Conservation (phyloP, 305 asterid species). For the Rubia balearica region DNA sequence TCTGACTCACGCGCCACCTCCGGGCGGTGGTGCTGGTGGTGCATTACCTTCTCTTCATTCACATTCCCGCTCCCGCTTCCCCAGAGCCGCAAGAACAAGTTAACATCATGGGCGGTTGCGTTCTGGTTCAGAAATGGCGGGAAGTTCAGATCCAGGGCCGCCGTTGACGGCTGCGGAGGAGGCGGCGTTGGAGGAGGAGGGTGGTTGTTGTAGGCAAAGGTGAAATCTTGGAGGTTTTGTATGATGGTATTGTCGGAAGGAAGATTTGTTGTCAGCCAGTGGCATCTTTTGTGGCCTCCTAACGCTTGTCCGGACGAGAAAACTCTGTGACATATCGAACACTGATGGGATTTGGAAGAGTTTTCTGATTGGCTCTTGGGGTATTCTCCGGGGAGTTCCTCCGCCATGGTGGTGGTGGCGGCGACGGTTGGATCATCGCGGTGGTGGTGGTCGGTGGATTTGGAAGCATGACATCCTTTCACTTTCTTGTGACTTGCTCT, state of each 20-base stretch:
- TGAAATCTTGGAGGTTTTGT: constrained; percentile 33
- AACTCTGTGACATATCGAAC: constrained; percentile 58
- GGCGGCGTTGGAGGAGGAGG: background rate
- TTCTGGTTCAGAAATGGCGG: constrained; percentile 19
- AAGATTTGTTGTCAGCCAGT: constrained; percentile 49
- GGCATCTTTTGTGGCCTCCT: constrained; percentile 81
- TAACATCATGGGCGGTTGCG: background rate
- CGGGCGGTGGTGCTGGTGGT: background rate
- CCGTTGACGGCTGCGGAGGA: constrained; percentile 3
- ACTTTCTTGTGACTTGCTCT: constrained; percentile 89
- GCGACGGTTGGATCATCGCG: constrained; percentile 1
- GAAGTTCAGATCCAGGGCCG: constrained; percentile 45
- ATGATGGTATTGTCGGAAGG: constrained; percentile 37
- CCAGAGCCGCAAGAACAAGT: constrained; percentile 30
- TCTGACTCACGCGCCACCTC: background rate
- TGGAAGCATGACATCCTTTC: constrained; percentile 65
- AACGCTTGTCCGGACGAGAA: constrained; percentile 78
- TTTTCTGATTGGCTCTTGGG: constrained; percentile 5
- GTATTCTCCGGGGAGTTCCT: constrained; percentile 12
- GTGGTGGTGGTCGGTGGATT: constrained; percentile 11
- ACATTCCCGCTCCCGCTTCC: background rate
- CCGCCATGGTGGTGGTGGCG: constrained; percentile 14
- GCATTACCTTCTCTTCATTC: background rate
- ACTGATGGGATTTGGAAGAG: constrained; percentile 49
- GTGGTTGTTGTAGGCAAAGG: constrained; percentile 28